phyloP scores from a whole-genome alignment of 106 monocot species.

The Acanthochlamys bracteata region DNA sequence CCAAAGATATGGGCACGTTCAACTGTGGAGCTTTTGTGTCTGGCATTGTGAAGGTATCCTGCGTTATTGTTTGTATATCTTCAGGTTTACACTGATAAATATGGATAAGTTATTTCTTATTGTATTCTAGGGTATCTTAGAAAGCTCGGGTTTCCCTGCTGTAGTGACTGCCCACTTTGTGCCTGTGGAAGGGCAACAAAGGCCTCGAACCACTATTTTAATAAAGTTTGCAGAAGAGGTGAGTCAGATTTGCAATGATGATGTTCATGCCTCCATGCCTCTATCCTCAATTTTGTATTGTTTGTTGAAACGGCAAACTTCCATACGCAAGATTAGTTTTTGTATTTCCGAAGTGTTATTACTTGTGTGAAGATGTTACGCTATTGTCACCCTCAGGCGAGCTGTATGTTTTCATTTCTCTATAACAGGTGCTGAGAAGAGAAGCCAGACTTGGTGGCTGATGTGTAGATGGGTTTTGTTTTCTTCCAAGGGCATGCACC shows the following conservation, averaged over 20 bases:
- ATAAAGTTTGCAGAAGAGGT: constrained; percentile 99
- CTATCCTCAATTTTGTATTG: background rate
- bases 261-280: background rate
- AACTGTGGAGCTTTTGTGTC: constrained; percentile 99
- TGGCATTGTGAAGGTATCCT: constrained; percentile 72
- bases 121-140: constrained; percentile 67
- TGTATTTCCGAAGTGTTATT: background rate
- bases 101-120: background rate
- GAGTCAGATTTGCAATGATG: background rate
- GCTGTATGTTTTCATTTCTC: background rate
- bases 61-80: background rate
- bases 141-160: constrained; percentile 88
- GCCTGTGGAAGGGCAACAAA: constrained; percentile 80
- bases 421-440: background rate
- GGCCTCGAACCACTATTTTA: constrained; percentile 89
- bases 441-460: background rate
- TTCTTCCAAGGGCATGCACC: too few species aligned
- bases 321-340: background rate
- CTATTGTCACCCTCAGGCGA: background rate
- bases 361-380: background rate
- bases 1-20: constrained; percentile 98
- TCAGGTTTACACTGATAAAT: background rate
- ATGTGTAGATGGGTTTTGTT: too few species aligned
- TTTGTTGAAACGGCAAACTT: background rate
- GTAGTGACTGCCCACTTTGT: constrained; percentile 98